Evolutionary conservation across 1,284 basidiomycete genomes (phyloP), one percentile per base, ranked within the genome.

Genomic region (Irpex sp.): DNA sequence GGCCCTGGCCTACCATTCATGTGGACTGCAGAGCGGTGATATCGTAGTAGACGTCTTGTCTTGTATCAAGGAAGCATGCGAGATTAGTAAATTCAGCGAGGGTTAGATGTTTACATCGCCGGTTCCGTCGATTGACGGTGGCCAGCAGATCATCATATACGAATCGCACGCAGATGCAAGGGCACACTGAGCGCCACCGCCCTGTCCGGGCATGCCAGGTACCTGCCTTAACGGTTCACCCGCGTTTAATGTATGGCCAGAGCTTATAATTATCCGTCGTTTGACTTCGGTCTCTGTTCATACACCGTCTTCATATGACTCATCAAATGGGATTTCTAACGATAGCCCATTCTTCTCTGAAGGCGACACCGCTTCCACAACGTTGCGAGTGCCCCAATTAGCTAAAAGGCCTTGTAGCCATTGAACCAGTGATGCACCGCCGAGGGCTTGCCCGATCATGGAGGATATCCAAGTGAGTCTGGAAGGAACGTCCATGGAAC

Each of bases 201-300:
- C 13, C 19, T 55, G 26, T 55, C 19, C 54, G 34, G 54, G 31
- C 26, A 52, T 52, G 49, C 21, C 49, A 52, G 49, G 49, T n/a
- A 52, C 49, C 8, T 52, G 49, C 49, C 15, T n/a, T 52, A 52
- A 52, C 49, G 8, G 21, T 52, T 52, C 49, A 17, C 21, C 49
- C 49, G 7, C 17, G 15, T n/a, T 15, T 26, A 15, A 52, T 8
- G 8, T 52, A 19, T 9, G 49, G 49, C 8, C 26, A 55, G 54
- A 55, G 54, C 54, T 55, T 55, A 55, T 55, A 55, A 52, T 52
- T 52, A 52, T 52, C 49, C 54, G 2, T 34, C 49, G 49, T 26
- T 52, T 19, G 49, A 52, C 13, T 19, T 52, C 54, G 54, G 54
- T 55, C 11, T 26, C 54, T 55, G 54, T 55, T 55, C 34, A 36